Evolutionary conservation across 2,329 filamentous ascomycete genomes (phyloP), one percentile per base, ranked within the genome.

Genomic region (Dactylellina leptospora): DNA sequence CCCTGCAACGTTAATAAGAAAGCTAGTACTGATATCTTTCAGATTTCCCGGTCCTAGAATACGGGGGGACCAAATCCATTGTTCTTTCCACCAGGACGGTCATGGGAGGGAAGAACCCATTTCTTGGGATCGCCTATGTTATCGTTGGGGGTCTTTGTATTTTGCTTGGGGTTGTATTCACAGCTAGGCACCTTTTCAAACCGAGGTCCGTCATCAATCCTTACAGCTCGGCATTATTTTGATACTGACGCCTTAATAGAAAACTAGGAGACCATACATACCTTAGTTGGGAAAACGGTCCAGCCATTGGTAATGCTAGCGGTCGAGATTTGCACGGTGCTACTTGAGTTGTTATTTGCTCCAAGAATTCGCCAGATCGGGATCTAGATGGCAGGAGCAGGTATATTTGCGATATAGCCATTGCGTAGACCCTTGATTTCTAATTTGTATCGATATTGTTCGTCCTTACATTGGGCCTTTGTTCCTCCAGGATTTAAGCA

Each of bases 221-320:
- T 27, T 51, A 18, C 40, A 44, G 3, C 16, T 55, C 48, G 10
- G 30, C 10, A 36, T n/a, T 10, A 73, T 33, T 9, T 16, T 27
- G 25, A 62, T 42, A 11, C 38, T 75, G 20, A 62, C 33, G 4
- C 27, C 42, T 4, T 75, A 74, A 54, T 75, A 93, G 95, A 78
- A 99, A 97, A 90, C 86, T 99, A 42, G 95, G 95, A 73, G 95
- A 99, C 80, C 95, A 97, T 81, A 97, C 92, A 6, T 97, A 99
- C 80, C 85, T 99, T 51, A 95, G 91, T 22, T 99, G 95, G 95
- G 97, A 97, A 80, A 89, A 87, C 74, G 88, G 90, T 47, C 66
- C 66, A 11, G 66, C 82, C 86, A 71, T 83, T 85, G 5, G 83
- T 82, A 70, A 84, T 85, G 47, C 85, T 44, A 27, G 74, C 45